Conservation (phyloP, 257 asterid genomes). For the Anisodus acutangulus region DNA sequence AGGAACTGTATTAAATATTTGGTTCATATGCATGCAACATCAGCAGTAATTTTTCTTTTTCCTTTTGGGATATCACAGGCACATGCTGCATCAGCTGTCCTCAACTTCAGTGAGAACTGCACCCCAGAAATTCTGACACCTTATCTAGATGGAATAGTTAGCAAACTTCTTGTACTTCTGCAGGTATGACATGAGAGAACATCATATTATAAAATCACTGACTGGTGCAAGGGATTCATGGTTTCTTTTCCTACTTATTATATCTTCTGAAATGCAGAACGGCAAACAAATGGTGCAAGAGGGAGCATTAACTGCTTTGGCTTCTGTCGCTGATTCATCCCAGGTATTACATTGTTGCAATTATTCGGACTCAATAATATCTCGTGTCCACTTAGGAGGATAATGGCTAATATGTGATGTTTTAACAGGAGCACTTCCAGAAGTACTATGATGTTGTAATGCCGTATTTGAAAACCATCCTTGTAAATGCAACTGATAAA, state of each 20-base stretch:
- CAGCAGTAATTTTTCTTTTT: background rate
- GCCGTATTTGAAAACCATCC: constrained; percentile 88
- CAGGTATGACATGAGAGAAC: constrained; percentile 55
- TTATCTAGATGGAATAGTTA: constrained; percentile 81
- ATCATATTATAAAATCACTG: constrained; percentile 15
- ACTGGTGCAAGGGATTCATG: background rate
- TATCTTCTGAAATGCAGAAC: constrained; percentile 60
- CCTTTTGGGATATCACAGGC: constrained; percentile 57
- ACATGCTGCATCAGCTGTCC: constrained; percentile 96
- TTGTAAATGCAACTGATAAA: constrained; percentile 86
- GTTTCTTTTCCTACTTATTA: background rate
- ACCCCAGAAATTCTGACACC: constrained; percentile 87
- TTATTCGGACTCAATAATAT: constrained; percentile 18
- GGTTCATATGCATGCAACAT: background rate
- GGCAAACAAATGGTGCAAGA: constrained; percentile 98
- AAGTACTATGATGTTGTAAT: constrained; percentile 88
- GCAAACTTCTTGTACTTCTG: constrained; percentile 77
- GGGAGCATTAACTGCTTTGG: constrained; percentile 93
- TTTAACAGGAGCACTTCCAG: constrained; percentile 73
- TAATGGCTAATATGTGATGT: constrained; percentile 33
- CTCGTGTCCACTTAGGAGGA: constrained; percentile 16
- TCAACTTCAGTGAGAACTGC: constrained; percentile 92
- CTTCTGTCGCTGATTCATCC: constrained; percentile 97
- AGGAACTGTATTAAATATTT: background rate
- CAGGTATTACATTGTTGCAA: constrained; percentile 54